phyloP scores from a whole-genome alignment of 306 rosid genomes.

The Styphnolobium japonicum region DNA sequence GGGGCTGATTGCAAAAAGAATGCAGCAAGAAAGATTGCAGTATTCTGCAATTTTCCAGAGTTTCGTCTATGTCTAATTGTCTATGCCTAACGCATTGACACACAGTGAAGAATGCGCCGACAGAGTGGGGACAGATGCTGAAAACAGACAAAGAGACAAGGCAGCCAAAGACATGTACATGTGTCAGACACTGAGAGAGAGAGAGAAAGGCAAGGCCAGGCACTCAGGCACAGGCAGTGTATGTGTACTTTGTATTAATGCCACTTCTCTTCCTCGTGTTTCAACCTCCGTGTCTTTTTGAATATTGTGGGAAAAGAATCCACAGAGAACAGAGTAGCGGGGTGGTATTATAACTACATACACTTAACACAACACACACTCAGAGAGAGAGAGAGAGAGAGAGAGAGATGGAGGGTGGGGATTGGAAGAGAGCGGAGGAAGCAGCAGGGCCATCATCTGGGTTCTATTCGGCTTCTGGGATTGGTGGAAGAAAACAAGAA shows the following conservation, averaged over 20 bases:
- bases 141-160: not conserved
- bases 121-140: not conserved
- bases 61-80: too few relatives aligned
- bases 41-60: too few relatives aligned
- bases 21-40: too few relatives aligned
- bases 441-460: slow-evolving; percentile 56
- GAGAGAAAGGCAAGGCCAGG: not conserved
- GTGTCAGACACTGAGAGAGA: not conserved
- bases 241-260: not conserved
- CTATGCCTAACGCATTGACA: too few relatives aligned
- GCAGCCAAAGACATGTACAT: not conserved
- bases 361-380: not conserved
- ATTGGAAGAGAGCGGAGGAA: slow-evolving; percentile 46
- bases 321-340: too few relatives aligned
- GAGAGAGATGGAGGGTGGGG: slow-evolving; percentile 47
- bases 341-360: not conserved
- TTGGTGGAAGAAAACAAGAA: slow-evolving; percentile 24
- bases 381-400: too few relatives aligned
- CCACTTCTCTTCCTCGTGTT: not conserved
- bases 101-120: not conserved
- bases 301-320: too few relatives aligned
- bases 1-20: too few relatives aligned
- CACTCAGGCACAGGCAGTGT: too few relatives aligned
- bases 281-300: not conserved
- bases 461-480: slow-evolving; percentile 29